Conservation (phyloP, 257 asterid genomes). For the Perilla frutescens region DNA sequence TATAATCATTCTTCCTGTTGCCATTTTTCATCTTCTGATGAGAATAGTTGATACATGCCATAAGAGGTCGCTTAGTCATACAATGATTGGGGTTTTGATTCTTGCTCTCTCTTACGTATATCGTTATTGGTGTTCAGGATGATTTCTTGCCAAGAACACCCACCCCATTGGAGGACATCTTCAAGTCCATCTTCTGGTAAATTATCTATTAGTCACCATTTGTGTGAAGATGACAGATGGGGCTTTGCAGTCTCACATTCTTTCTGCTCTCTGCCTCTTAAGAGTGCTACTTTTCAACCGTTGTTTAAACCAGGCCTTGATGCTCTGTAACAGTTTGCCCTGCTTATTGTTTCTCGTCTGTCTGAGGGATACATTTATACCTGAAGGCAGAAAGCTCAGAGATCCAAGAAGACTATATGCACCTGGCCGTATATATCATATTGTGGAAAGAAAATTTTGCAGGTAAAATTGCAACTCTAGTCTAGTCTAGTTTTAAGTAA, state of each 20-base stretch:
- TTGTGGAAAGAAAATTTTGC: constrained; percentile 93
- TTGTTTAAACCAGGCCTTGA: constrained; percentile 50
- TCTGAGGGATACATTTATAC: constrained; percentile 95
- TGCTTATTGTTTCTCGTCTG: constrained; percentile 84
- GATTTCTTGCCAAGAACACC: constrained; percentile 97
- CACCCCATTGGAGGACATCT: constrained; percentile 92
- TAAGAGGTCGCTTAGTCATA: background rate
- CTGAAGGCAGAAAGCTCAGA: constrained; percentile 90
- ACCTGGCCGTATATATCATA: constrained; percentile 95
- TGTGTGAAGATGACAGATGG: constrained; percentile 11
- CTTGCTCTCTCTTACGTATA: background rate
- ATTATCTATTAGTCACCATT: constrained; percentile 35
- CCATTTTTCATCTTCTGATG: background rate
- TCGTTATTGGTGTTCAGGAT: constrained; percentile 53
- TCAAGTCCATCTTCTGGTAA: constrained; percentile 89
- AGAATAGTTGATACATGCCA: too few relatives aligned
- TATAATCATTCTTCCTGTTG: background rate
- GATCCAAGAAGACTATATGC: constrained; percentile 93
- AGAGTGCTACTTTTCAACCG: constrained; percentile 36
- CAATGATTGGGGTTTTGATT: background rate
- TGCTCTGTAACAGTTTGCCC: constrained; percentile 89
- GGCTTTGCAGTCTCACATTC: constrained; percentile 20
- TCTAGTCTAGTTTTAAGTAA: background rate
- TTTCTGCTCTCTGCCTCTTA: constrained; percentile 27
- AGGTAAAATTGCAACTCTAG: constrained; percentile 49